Evolutionary conservation across 2,329 filamentous ascomycete species (phyloP), one percentile per base, ranked within the genome.

Genomic region (Epichloe hybrida): DNA sequence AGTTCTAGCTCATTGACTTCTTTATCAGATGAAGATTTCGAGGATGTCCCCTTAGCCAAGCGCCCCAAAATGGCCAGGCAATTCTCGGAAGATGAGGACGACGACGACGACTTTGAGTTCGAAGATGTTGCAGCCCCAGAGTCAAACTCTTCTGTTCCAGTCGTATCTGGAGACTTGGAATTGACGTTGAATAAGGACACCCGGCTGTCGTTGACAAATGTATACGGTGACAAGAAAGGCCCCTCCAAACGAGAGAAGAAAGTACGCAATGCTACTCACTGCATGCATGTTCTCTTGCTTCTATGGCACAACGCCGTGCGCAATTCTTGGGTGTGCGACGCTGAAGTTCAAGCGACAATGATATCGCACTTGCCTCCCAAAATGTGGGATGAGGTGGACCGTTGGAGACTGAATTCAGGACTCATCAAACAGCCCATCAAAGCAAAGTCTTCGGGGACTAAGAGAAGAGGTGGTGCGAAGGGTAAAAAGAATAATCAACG

Each of bases 291-390:
- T 2, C 83, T 94, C 63, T 79, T 82, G 49, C 71, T 98, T 15
- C 76, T 98, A 53, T 96, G 85, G 75, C 90, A 97, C 64, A 97
- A 97, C 62, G 79, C 87, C 0, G 68, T 93, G 13, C 80, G 87
- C 41, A 96, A 97, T 63, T 74, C 80, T 0, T 97, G 91, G 84
- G 69, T 89, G 20, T 87, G 87, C 57, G 86, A 97, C 59, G 65
- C 75, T 3, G 79, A 86, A 54, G 74, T 94, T 0, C 87, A 93
- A 54, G 80, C 81, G 11, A 84, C 82, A 15, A 73, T 96, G 62
- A 73, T 93, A 4, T 80, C 81, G n/a, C 83, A 88, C 52, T 60
- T 95, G 6, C 76, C 86, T 0, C 72, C 79, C 0, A 76, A 77
- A 5, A 71, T 91, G 4, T 83, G 79, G 68, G 79, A 81, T 13